Evolutionary conservation across 805 yeast genomes (phyloP).

Genomic region (Sungouiozyma ichnusensis): DNA sequence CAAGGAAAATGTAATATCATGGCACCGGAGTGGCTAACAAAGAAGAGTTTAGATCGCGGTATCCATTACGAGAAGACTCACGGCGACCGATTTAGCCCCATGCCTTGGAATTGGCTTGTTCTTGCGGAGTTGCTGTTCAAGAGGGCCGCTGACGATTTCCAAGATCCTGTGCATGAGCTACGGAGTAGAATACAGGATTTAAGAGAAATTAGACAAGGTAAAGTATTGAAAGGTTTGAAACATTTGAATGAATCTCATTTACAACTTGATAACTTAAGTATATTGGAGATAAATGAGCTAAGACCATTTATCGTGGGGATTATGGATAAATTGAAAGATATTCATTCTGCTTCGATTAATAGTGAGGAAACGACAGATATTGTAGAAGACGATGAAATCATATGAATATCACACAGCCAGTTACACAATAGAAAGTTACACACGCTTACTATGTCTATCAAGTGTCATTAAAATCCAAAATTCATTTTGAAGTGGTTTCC

Average conservation of each 20-base stretch:
- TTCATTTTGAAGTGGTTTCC: slow-evolving; percentile 11
- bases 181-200: slow-evolving; percentile 70
- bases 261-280: slow-evolving; percentile 70
- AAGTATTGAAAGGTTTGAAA: slow-evolving; percentile 68
- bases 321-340: slow-evolving; percentile 64
- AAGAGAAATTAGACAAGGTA: slow-evolving; percentile 70
- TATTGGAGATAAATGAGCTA: slow-evolving; percentile 79
- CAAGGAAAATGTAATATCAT: slow-evolving; percentile 81
- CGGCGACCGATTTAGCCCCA: slow-evolving; percentile 48
- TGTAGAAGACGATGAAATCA: slow-evolving; percentile 2
- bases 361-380: slow-evolving; percentile 1
- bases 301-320: slow-evolving; percentile 71
- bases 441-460: background rate
- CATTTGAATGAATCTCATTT: slow-evolving; percentile 75
- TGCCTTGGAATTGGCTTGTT: slow-evolving; percentile 90
- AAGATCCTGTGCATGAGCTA: slow-evolving; percentile 60
- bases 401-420: background rate
- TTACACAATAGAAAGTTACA: too few species aligned
- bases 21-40: slow-evolving; percentile 75
- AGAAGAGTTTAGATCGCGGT: slow-evolving; percentile 40
- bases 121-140: slow-evolving; percentile 55
- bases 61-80: slow-evolving; percentile 58
- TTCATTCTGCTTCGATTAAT: slow-evolving; percentile 25
- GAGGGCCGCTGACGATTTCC: slow-evolving; percentile 68
- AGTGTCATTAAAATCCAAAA: slow-evolving; percentile 1